Evolutionary conservation across 2,329 filamentous ascomycete genomes (phyloP).

Genomic region (Fusarium poae): DNA sequence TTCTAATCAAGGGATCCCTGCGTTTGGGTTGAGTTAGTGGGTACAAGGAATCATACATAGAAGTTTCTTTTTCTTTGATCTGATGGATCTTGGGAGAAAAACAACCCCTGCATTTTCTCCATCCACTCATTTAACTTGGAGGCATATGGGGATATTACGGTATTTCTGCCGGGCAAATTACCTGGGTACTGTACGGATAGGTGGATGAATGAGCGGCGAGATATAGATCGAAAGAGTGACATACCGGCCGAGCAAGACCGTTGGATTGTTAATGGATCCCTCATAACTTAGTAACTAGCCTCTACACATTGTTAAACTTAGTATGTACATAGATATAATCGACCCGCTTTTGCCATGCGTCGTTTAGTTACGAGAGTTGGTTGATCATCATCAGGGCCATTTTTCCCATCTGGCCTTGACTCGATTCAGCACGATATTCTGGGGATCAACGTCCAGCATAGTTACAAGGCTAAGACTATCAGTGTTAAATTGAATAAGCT

Average conservation of each 20-base stretch:
- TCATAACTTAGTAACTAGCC: background rate
- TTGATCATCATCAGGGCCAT: conserved; percentile 13
- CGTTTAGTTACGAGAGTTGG: background rate
- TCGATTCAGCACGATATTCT: conserved; percentile 21
- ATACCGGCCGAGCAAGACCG: conserved; percentile 26
- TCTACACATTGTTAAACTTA: background rate
- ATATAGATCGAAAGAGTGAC: conserved; percentile 20
- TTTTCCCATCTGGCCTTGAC: conserved; percentile 14
- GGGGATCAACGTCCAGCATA: conserved; percentile 9
- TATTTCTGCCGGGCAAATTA: background rate
- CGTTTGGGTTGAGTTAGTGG: background rate
- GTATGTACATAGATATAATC: too few relatives aligned
- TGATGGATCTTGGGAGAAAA: background rate
- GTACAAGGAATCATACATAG: background rate
- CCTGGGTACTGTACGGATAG: background rate
- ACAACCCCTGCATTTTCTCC: background rate
- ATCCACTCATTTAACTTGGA: conserved; percentile 1
- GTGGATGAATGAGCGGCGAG: background rate
- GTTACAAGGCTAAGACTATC: background rate
- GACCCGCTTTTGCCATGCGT: conserved; percentile 36
- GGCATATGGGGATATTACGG: conserved; percentile 2
- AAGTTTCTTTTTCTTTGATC: conserved; percentile 5
- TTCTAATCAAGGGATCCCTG: conserved; percentile 2
- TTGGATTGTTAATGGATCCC: conserved; percentile 16
- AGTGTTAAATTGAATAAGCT: conserved; percentile 3